phyloP scores from a whole-genome alignment of 2,329 filamentous ascomycete genomes.

The Verruconis gallopava region DNA sequence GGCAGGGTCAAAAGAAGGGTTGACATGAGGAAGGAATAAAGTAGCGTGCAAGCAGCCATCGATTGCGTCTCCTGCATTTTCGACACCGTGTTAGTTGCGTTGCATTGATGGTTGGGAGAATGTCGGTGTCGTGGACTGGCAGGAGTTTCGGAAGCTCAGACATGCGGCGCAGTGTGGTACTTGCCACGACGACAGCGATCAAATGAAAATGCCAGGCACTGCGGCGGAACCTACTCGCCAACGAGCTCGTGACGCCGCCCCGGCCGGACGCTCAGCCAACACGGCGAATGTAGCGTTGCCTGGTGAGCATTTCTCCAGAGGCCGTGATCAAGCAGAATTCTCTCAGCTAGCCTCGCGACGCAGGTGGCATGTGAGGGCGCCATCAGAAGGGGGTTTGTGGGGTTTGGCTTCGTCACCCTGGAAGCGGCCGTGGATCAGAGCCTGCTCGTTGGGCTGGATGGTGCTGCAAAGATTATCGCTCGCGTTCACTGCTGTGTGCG shows the following conservation, averaged over 20 bases:
- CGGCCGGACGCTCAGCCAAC: not conserved
- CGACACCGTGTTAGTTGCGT: not conserved
- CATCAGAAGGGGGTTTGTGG: too few species aligned
- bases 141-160: not conserved
- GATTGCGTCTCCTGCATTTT: not conserved
- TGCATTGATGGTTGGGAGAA: not conserved
- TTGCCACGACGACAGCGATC: not conserved
- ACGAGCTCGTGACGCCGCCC: not conserved
- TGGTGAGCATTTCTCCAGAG: not conserved
- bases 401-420: too few species aligned
- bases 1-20: not conserved
- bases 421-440: too few species aligned
- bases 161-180: not conserved
- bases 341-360: not conserved
- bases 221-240: not conserved
- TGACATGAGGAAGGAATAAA: not conserved
- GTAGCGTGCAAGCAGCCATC: not conserved
- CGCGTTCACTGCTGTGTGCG: too few species aligned
- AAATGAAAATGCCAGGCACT: not conserved
- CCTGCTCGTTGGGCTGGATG: too few species aligned
- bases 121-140: too few species aligned
- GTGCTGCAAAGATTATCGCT: too few species aligned
- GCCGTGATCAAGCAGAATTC: not conserved
- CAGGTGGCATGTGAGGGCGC: not conserved
- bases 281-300: not conserved